These are phyloP conservation scores for Dalbergia cultrata DNA, from an alignment of 306 rosid genomes.

Conservation along the genomic window DNA sequence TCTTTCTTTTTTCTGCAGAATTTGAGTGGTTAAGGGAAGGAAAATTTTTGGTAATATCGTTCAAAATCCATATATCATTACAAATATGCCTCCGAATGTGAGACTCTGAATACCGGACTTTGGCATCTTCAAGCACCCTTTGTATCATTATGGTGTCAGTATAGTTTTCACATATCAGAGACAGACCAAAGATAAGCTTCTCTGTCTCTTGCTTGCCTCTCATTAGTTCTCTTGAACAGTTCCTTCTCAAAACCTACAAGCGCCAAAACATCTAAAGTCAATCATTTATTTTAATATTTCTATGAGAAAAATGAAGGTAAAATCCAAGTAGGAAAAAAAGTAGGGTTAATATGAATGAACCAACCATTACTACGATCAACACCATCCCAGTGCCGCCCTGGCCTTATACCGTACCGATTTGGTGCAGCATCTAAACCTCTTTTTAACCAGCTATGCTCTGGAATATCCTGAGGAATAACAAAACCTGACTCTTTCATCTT, in stretches of 20 bases:
- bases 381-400: conserved; percentile 98
- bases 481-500: conserved; percentile 87
- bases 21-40: background rate
- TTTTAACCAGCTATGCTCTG: conserved; percentile 88
- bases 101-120: background rate
- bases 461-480: conserved; percentile 86
- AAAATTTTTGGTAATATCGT: background rate
- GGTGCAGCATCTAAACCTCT: conserved; percentile 82
- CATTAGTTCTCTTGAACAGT: conserved; percentile 75
- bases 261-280: background rate
- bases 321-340: background rate
- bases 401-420: conserved; percentile 82
- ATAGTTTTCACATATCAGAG: conserved; percentile 72
- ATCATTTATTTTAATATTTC: background rate
- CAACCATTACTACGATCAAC: conserved; percentile 91
- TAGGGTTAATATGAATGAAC: conserved; percentile 50
- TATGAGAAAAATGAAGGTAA: background rate
- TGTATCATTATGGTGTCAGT: conserved; percentile 17
- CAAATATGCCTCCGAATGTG: conserved; percentile 19
- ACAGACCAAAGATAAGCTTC: conserved; percentile 97
- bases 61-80: background rate
- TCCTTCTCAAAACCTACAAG: conserved; percentile 75
- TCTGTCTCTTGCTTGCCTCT: conserved; percentile 74
- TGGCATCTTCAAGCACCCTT: conserved; percentile 15
- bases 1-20: background rate